Evolutionary conservation across 1,139 yeast genomes (phyloP), one percentile per base, ranked within the genome.

Genomic region (Scheffersomyces illinoinensis): DNA sequence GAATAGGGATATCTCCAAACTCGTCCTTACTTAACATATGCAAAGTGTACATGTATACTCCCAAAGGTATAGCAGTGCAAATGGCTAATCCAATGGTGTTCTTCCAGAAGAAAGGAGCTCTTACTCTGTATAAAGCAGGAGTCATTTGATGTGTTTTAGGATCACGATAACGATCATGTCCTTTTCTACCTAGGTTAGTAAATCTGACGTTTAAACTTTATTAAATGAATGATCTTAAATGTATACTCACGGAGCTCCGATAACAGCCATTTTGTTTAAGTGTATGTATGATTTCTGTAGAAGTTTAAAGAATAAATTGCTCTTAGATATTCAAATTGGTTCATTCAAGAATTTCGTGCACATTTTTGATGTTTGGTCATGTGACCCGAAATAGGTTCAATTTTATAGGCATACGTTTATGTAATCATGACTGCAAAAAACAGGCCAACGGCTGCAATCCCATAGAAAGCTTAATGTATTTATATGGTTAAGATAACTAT

Each of bases 71-170:
- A 18, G 89, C 83, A 20, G 87, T 76, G 23, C 91, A 78, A 0
- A 83, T 73, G 20, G 80, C 79, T 58, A 93, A 85, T 0, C 88
- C 85, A 21, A 85, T 75, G 71, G 89, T 83, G 73, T 93, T 93
- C 69, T 83, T 87, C 83, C 87, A 85, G 76, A 93, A 90, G 71
- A 85, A 93, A 52, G 97, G 98, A 59, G 84, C 82, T 72, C 98
- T 85, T 54, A 97, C 97, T 66, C 98, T 82, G 67, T 91, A 81
- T 80, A 93, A 88, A 10, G 97, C 97, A 20, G 97, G 97, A 2
- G 97, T 91, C 93, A 93, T 93, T 71, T 90, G 90, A 76, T 87
- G 89, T 23, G 96, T 91, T 68, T 81, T 80, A 56, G 87, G 90
- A 75, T 90, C 91, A 71, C 90, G 89, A 74, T 91, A 92, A 62